Percentiles rank a stretch among this genome's conserved stretches.
Evolutionary conservation across 768 basidiomycete genomes (phyloP).

Genomic region (Arthromyces matolae): DNA sequence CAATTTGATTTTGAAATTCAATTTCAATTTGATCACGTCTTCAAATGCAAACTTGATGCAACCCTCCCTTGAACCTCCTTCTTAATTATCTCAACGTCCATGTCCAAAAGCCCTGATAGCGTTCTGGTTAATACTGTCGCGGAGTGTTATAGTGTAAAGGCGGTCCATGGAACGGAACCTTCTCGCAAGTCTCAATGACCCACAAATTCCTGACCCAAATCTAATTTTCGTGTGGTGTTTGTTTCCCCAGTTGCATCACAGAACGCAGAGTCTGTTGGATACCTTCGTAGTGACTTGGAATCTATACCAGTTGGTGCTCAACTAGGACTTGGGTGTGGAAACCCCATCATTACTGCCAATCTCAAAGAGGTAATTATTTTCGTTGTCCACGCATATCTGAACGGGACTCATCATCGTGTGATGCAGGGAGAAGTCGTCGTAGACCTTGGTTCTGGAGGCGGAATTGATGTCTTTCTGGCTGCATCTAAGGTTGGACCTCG

Average conservation of each 20-base stretch:
- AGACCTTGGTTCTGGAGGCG: conserved; percentile 56
- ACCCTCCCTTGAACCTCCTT: neutral
- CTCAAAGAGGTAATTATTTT: conserved; percentile 37
- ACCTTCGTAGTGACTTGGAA: conserved; percentile 38
- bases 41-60: too few relatives aligned
- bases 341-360: conserved; percentile 43
- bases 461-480: conserved; percentile 53
- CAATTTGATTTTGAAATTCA: conserved; percentile 3
- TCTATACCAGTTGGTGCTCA: conserved; percentile 41
- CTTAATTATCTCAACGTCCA: too few relatives aligned
- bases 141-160: conserved; percentile 8
- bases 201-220: neutral
- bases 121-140: conserved; percentile 5
- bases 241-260: neutral
- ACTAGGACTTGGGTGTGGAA: conserved; percentile 54
- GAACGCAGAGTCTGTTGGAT: conserved; percentile 46
- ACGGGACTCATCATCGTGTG: neutral
- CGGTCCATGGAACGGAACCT: conserved; percentile 15
- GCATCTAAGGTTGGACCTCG: conserved; percentile 44
- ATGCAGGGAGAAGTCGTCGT: conserved; percentile 57
- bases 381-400: neutral
- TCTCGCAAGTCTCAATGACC: neutral
- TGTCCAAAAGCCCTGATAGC: conserved; percentile 4
- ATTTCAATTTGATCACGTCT: conserved; percentile 7
- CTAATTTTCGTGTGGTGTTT: neutral